phyloP scores from a whole-genome alignment of 2,329 filamentous ascomycete species.

The Cladosporium colombiae region DNA sequence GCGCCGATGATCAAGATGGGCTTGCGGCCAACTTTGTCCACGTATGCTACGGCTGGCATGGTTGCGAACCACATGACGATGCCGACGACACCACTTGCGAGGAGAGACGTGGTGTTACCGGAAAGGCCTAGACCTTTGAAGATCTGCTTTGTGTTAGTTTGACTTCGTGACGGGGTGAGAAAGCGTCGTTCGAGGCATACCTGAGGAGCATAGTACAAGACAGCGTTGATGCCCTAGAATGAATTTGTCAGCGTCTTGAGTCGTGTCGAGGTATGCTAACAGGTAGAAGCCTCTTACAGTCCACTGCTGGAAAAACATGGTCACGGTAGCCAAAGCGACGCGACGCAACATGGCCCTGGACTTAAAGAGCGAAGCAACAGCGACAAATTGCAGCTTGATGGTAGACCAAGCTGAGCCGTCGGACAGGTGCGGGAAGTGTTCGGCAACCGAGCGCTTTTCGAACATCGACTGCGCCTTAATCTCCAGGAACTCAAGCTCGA shows the following conservation, averaged over 20 bases:
- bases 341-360: constrained; percentile 67
- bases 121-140: constrained; percentile 50
- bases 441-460: constrained; percentile 69
- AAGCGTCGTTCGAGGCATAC: neutral
- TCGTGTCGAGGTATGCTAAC: neutral
- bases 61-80: constrained; percentile 70
- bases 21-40: constrained; percentile 57
- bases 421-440: constrained; percentile 66
- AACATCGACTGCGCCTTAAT: constrained; percentile 79
- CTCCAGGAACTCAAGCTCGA: constrained; percentile 77
- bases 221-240: constrained; percentile 42
- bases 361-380: constrained; percentile 65
- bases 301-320: constrained; percentile 55
- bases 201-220: constrained; percentile 52
- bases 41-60: constrained; percentile 65
- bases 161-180: no score
- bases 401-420: constrained; percentile 62
- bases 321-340: constrained; percentile 57
- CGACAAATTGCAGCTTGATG: constrained; percentile 67
- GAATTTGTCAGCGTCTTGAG: neutral
- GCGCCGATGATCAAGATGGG: constrained; percentile 41
- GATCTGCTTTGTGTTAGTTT: constrained; percentile 34
- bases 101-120: constrained; percentile 54
- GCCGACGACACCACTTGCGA: constrained; percentile 71
- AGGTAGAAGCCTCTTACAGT: constrained; percentile 34